A percentile compares a stretch with the other conserved stretches of the same genome.
These are phyloP conservation scores for Cocos nucifera DNA, from an alignment of 176 grass and related monocot species.

Conservation along the genomic window DNA sequence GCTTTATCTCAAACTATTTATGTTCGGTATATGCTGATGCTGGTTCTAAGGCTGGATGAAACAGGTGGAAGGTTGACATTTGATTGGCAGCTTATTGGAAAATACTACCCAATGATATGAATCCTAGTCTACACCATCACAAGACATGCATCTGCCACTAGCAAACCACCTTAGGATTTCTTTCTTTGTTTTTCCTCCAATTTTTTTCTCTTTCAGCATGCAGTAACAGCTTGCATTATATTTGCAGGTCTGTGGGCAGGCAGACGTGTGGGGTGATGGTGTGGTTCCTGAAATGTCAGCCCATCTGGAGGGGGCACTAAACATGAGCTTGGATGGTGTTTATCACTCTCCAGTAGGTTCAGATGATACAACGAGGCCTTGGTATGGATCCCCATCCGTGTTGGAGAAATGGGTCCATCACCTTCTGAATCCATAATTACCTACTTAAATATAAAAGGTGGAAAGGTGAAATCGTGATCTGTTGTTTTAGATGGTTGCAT, in stretches of 20 bases:
- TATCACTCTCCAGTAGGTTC: slow-evolving; percentile 91
- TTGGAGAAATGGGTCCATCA: slow-evolving; percentile 78
- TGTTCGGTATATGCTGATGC: no score
- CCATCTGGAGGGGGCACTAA: slow-evolving; percentile 77
- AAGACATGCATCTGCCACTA: no score
- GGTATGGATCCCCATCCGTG: slow-evolving; percentile 82
- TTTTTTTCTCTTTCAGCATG: neutral
- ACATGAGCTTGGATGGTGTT: slow-evolving; percentile 75
- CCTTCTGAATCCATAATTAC: slow-evolving; percentile 32
- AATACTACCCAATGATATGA: no score
- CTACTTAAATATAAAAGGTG: slow-evolving; percentile 3
- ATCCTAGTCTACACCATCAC: no score
- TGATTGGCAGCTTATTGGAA: no score
- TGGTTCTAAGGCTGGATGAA: no score
- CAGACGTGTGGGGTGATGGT: slow-evolving; percentile 81
- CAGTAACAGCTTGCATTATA: neutral
- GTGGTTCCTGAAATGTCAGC: slow-evolving; percentile 83
- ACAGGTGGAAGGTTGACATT: no score
- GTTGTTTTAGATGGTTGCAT: no score
- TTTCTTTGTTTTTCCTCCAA: neutral
- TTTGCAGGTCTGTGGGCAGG: slow-evolving; percentile 60
- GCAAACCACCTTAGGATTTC: neutral
- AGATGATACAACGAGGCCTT: slow-evolving; percentile 53
- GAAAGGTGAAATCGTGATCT: neutral
- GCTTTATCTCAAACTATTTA: no score